phyloP scores from a whole-genome alignment of 129 eudicot species.

The Centaurea solstitialis region DNA sequence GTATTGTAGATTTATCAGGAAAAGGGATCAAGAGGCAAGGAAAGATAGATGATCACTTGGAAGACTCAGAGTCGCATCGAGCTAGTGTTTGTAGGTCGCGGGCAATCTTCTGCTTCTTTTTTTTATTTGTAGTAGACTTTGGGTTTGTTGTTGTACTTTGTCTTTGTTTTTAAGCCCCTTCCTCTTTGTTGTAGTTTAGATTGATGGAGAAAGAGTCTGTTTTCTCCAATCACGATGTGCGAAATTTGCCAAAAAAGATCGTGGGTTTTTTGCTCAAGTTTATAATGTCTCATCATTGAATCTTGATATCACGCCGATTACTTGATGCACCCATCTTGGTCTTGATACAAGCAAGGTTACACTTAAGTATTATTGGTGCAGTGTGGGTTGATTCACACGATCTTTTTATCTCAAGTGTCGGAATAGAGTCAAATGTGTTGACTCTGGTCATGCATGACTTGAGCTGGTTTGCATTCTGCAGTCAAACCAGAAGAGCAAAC shows the following conservation, averaged over 20 bases:
- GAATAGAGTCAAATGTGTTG: slow-evolving; percentile 10
- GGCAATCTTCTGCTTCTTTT: slow-evolving; percentile 1
- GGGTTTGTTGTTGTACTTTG: slow-evolving; percentile 39
- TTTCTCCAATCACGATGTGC: slow-evolving; percentile 3
- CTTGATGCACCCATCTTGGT: slow-evolving; percentile 4
- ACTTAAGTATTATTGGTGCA: background rate
- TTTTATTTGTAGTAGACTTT: slow-evolving; percentile 30
- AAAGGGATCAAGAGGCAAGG: slow-evolving; percentile 48
- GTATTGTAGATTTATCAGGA: slow-evolving; percentile 68
- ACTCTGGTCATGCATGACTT: background rate
- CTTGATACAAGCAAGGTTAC: background rate
- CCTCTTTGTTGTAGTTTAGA: slow-evolving; percentile 35
- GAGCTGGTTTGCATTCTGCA: slow-evolving; percentile 6
- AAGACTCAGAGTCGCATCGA: slow-evolving; percentile 10
- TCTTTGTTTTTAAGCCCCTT: background rate
- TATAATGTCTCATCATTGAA: background rate
- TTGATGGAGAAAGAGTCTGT: slow-evolving; percentile 15
- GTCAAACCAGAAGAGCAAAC: too few relatives aligned
- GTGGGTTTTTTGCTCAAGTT: background rate
- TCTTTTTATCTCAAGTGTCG: background rate
- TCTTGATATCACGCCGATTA: background rate
- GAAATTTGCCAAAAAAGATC: slow-evolving; percentile 3
- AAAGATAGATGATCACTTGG: slow-evolving; percentile 38
- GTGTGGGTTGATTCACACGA: background rate
- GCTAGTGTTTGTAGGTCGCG: slow-evolving; percentile 30